These are phyloP conservation scores for Botrytis squamosa DNA, from an alignment of 2,329 filamentous ascomycete genomes.

Conservation along the genomic window DNA sequence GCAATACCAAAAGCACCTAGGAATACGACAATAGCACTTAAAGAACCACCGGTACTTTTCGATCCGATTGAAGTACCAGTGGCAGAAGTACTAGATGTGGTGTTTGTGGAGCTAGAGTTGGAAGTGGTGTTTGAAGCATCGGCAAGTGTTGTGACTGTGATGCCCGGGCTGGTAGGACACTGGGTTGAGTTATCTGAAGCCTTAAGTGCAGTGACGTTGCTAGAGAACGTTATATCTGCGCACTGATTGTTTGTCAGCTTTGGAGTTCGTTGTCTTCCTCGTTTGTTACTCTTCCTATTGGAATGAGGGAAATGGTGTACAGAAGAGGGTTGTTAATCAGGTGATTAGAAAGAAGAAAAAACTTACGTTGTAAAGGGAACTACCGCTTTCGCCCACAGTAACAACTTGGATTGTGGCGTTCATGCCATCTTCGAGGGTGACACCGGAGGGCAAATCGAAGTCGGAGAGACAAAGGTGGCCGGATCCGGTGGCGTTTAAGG, in stretches of 20 bases:
- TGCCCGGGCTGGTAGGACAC: constrained; percentile 4
- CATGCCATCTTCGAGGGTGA: constrained; percentile 17
- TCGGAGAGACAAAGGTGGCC: constrained; percentile 23
- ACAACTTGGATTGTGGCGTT: constrained; percentile 24
- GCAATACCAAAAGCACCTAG: neutral
- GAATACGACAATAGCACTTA: neutral
- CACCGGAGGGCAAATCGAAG: constrained; percentile 11
- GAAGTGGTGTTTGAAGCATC: neutral
- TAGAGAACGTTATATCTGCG: constrained; percentile 19
- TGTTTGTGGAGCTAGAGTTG: neutral
- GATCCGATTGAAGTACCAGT: neutral
- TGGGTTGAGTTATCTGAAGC: neutral
- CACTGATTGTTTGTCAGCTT: neutral
- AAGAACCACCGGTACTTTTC: neutral
- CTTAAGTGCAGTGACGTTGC: neutral
- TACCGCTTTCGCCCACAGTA: constrained; percentile 20
- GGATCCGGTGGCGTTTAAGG: constrained; percentile 22
- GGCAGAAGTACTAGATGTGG: neutral
- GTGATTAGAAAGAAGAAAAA: neutral
- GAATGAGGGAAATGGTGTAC: neutral
- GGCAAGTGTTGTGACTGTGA: neutral
- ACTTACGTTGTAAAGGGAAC: constrained; percentile 24
- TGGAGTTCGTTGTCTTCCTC: too few relatives aligned
- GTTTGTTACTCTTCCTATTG: neutral
- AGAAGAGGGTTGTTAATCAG: too few relatives aligned